These are phyloP conservation scores for Hirsutella minnesotensis DNA, from an alignment of 2,329 filamentous ascomycete genomes.

Conservation along the genomic window DNA sequence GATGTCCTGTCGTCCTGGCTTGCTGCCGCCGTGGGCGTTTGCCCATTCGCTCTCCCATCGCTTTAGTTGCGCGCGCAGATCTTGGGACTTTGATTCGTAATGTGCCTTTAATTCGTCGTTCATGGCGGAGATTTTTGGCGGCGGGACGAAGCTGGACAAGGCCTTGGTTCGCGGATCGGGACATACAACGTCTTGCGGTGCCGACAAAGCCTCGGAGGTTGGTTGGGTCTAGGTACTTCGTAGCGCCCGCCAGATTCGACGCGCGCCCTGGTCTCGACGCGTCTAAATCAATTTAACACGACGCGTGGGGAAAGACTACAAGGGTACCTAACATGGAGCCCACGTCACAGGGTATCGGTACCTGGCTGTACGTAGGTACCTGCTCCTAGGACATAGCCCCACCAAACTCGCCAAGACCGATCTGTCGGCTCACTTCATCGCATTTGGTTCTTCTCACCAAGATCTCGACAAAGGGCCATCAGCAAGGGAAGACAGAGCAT, in stretches of 20 bases:
- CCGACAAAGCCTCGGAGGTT: too few relatives aligned
- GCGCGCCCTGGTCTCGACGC: neutral
- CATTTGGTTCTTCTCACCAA: too few relatives aligned
- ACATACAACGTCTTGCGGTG: neutral
- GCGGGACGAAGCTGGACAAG: neutral
- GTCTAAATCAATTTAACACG: neutral
- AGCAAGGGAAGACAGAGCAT: too few relatives aligned
- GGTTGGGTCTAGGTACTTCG: neutral
- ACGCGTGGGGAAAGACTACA: neutral
- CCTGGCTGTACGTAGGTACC: neutral
- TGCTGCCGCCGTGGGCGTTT: constrained; percentile 48
- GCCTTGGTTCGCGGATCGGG: neutral
- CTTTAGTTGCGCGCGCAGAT: constrained; percentile 60
- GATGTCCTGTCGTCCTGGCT: constrained; percentile 64
- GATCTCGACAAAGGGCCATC: too few relatives aligned
- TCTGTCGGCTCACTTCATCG: too few relatives aligned
- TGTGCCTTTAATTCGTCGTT: constrained; percentile 29
- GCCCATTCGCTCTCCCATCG: constrained; percentile 62
- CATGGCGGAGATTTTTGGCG: constrained; percentile 22
- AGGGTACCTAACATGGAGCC: neutral
- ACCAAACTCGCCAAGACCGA: too few relatives aligned
- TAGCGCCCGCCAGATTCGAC: neutral
- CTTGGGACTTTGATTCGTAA: constrained; percentile 38
- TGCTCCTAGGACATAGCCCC: too few relatives aligned
- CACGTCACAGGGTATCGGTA: neutral